Conservation (phyloP, 2,329 filamentous ascomycete species). For the Lachnellula subtilissima region DNA sequence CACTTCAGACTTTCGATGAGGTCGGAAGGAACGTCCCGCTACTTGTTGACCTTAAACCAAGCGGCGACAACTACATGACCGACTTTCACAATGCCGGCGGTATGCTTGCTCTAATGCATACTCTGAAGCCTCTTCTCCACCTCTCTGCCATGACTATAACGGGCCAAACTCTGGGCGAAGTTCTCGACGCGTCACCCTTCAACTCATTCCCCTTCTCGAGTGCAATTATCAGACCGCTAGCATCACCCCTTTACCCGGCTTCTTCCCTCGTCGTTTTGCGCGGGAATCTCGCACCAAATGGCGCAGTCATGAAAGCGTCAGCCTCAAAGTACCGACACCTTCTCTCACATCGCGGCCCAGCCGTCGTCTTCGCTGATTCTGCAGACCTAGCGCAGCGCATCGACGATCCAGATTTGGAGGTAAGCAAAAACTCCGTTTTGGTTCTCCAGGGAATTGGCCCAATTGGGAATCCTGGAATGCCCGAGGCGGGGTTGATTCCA, state of each 20-base stretch:
- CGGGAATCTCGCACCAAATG: slow-evolving; percentile 45
- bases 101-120: slow-evolving; percentile 44
- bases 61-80: slow-evolving; percentile 50
- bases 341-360: slow-evolving; percentile 40
- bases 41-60: slow-evolving; percentile 48
- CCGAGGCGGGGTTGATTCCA: slow-evolving; percentile 47
- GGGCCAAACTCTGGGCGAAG: slow-evolving; percentile 43
- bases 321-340: slow-evolving; percentile 44
- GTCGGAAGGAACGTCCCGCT: slow-evolving; percentile 43
- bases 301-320: slow-evolving; percentile 46
- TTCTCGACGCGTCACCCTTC: slow-evolving; percentile 40
- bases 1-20: slow-evolving; percentile 42
- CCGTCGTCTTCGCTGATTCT: slow-evolving; percentile 45
- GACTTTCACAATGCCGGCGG: slow-evolving; percentile 50
- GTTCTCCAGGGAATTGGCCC: slow-evolving; percentile 46
- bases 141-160: slow-evolving; percentile 42
- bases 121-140: slow-evolving; percentile 41
- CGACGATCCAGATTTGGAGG: slow-evolving; percentile 40
- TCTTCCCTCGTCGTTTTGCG: slow-evolving; percentile 42
- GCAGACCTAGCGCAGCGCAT: slow-evolving; percentile 42
- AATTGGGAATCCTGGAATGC: slow-evolving; percentile 49
- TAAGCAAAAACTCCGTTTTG: slow-evolving; percentile 41
- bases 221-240: slow-evolving; percentile 40
- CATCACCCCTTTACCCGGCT: slow-evolving; percentile 39
- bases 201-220: slow-evolving; percentile 37